Evolutionary conservation across 228 moss, liverwort and hornwort genomes (phyloP), one percentile per base, ranked within the genome.

Genomic region (Sphagnum magellanicum): DNA sequence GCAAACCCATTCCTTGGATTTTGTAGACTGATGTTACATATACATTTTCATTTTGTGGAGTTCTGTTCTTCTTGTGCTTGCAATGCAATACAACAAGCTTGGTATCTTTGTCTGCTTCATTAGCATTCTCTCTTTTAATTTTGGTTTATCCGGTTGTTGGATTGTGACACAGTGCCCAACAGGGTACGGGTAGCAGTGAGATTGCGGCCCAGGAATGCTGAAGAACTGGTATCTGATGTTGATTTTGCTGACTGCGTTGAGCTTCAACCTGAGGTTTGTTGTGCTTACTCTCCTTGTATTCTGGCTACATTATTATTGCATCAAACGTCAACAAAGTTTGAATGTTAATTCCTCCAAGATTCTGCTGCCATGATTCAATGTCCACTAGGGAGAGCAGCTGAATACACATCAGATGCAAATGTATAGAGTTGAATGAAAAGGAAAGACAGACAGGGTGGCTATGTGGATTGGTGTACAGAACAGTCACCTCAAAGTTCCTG

Each of bases 221-320:
- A 87, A 67, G 87, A 87, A 65, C 74, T 77, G 74, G 76, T 81
- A 8, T 81, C 83, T 5, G 87, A 87, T 60, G 61, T 73, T 62
- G 87, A 87, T 59, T 87, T 83, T 12, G 87, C 81, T 5, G 87
- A 87, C 64, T 87, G 87, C 52, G 83, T 87, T 64, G 87, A 87
- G 71, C 87, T 84, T 72, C 87, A 83, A 64, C 87, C 87, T 53
- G 87, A 87, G 82, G 82, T 80, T 65, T 6, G n/a, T 11, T 49
- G 8, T 47, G 10, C 0, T 8, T 9, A 7, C n/a, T 16, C 51
- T 52, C 8, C 66, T 32, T 32, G 32, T 2, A 32, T 32, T 32
- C 15, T 59, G 59, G 12, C 12, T 15, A 59, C 59, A 11, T 15
- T 59, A 11, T 4, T 11, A 15, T 3, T 32, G 32, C 32, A 32